Conservation (phyloP, 305 asterid species). For the Fraxinus xanthoxyloides region DNA sequence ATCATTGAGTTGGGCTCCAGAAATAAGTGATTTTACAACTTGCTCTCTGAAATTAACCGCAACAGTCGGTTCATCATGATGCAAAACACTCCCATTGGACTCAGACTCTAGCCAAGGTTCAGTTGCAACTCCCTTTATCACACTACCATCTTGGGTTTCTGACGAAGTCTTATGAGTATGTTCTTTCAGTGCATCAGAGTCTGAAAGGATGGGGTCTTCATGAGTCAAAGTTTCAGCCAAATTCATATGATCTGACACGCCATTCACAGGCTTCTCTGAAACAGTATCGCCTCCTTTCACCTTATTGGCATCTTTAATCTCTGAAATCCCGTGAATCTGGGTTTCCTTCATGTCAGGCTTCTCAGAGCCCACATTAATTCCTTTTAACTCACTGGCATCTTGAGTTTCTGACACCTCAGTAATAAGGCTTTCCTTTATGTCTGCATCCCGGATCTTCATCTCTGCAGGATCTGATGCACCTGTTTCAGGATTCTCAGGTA, state of each 20-base stretch:
- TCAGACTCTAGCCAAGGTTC: slow-evolving; percentile 29
- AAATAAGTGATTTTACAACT: slow-evolving; percentile 23
- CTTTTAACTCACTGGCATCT: slow-evolving; percentile 19
- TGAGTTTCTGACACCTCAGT: slow-evolving; percentile 20
- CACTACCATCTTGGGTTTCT: slow-evolving; percentile 44
- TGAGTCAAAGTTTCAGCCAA: slow-evolving; percentile 13
- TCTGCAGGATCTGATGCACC: slow-evolving; percentile 29
- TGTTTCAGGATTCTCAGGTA: slow-evolving; percentile 33
- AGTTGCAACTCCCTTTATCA: slow-evolving; percentile 27
- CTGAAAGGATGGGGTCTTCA: slow-evolving; percentile 19
- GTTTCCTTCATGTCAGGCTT: slow-evolving; percentile 22
- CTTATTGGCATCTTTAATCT: slow-evolving; percentile 23
- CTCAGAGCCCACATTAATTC: slow-evolving; percentile 25
- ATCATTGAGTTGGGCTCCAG: slow-evolving; percentile 26
- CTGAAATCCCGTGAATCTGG: slow-evolving; percentile 1
- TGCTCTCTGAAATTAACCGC: slow-evolving; percentile 25
- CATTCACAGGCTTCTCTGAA: slow-evolving; percentile 29
- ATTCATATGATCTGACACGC: slow-evolving; percentile 14
- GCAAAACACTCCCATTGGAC: slow-evolving; percentile 35
- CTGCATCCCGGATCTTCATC: slow-evolving; percentile 27
- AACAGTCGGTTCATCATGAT: slow-evolving; percentile 24
- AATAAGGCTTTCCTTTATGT: slow-evolving; percentile 23
- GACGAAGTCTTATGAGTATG: slow-evolving; percentile 24
- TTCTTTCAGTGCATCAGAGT: slow-evolving; percentile 26
- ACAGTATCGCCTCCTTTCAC: slow-evolving; percentile 25